Evolutionary conservation across 768 basidiomycete species (phyloP), one percentile per base, ranked within the genome.

Genomic region (Leccinum obscurum): DNA sequence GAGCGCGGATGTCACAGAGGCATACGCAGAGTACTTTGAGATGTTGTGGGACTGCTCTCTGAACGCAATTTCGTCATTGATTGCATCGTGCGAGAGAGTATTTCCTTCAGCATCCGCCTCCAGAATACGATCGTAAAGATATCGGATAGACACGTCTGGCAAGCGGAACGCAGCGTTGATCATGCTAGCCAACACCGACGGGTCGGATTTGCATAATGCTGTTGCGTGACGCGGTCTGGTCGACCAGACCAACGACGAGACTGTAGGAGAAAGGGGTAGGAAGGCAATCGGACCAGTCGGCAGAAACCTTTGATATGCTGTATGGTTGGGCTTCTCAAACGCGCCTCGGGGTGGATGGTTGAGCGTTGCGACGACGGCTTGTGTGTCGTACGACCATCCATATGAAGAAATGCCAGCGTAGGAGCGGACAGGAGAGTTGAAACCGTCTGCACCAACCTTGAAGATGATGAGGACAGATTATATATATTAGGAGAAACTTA

Each of bases 281-380:
- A 97, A 98, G 0, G 95, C 95, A 48, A 98, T 89, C 3, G 96
- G 96, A 0, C 97, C 96, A 5, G 94, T 94, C 2, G 95, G 90
- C 20, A 98, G 83, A 79, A 98, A 98, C 22, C 95, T 82, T 72
- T 98, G 97, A 75, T 90, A 98, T 0, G 93, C 95, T 0, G 87
- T 92, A 6, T 84, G 86, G 67, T 92, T 93, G 10, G 83, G 83
- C 9, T 76, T 76, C 69, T 87, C 81, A 66, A 85, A 85, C 32
- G 82, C 76, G 13, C 81, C 79, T 22, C 87, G 83, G 2, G 92
- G 84, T 17, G 81, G 75, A 71, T 98, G 92, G 50, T 80, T 72
- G 66, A 99, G 81, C 0, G 93, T 97, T 4, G 92, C 92, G 37
- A 99, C 97, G 46, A 98, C 82, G 8, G 90, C 95, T 67, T 92